These are phyloP conservation scores for Globisporangium viniferum DNA, from an alignment of 352 stramenopile genomes.

Conservation along the genomic window DNA sequence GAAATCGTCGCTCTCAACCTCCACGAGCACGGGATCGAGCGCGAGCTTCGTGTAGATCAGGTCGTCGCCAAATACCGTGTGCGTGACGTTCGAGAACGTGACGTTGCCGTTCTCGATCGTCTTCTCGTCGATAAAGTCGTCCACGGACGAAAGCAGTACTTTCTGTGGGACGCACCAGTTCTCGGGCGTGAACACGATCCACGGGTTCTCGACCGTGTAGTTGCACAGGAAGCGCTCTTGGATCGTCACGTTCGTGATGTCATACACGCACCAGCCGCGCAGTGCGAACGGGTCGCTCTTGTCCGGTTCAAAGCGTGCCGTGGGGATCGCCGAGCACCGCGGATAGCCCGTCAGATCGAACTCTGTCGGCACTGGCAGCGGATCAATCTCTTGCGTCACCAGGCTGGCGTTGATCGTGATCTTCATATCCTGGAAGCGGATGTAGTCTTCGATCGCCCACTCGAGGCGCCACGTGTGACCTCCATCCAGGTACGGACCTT, in stretches of 20 bases:
- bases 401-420: slow-evolving; percentile 56
- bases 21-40: slow-evolving; percentile 35
- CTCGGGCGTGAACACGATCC: slow-evolving; percentile 64
- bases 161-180: slow-evolving; percentile 68
- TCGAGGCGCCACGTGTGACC: slow-evolving; percentile 70
- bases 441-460: slow-evolving; percentile 72
- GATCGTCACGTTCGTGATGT: slow-evolving; percentile 49
- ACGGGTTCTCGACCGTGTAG: slow-evolving; percentile 67
- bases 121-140: slow-evolving; percentile 62
- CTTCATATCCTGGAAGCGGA: slow-evolving; percentile 63
- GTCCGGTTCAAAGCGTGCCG: slow-evolving; percentile 43
- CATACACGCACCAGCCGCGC: slow-evolving; percentile 62
- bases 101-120: slow-evolving; percentile 36
- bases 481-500: slow-evolving; percentile 65
- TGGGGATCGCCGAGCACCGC: slow-evolving; percentile 49
- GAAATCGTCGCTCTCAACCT: slow-evolving; percentile 61
- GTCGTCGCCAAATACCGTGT: slow-evolving; percentile 65
- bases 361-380: slow-evolving; percentile 50
- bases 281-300: slow-evolving; percentile 43
- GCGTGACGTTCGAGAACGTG: slow-evolving; percentile 60
- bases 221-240: slow-evolving; percentile 81
- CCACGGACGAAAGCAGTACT: slow-evolving; percentile 42
- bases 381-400: slow-evolving; percentile 64
- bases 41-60: slow-evolving; percentile 48
- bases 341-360: slow-evolving; percentile 37